A percentile compares a stretch with the other conserved stretches of the same genome.
Evolutionary conservation across 1,284 basidiomycete species (phyloP).

Genomic region (Polyporus tsugae): DNA sequence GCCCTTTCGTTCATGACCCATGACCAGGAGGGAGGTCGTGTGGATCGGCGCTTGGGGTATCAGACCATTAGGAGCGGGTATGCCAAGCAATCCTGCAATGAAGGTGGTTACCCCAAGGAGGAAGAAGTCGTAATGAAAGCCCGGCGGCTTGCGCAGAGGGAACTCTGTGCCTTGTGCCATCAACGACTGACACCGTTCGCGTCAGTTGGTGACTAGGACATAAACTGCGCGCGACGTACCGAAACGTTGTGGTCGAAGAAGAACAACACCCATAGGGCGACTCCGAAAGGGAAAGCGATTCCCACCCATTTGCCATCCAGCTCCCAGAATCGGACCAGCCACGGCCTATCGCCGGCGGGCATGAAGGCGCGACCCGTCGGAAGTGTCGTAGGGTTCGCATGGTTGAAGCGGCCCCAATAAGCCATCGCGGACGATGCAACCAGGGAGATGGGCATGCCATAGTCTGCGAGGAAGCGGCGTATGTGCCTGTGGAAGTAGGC

Average conservation of each 20-base stretch:
- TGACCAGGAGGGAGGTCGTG: conserved; percentile 85
- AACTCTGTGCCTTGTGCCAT: conserved; percentile 95
- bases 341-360: conserved; percentile 78
- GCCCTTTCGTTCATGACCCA: conserved; percentile 60
- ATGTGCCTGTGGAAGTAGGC: conserved; percentile 77
- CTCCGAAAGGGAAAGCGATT: conserved; percentile 78
- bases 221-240: conserved; percentile 49
- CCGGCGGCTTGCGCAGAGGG: conserved; percentile 90
- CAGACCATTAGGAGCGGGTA: conserved; percentile 94
- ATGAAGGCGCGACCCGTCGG: conserved; percentile 77
- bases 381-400: conserved; percentile 69
- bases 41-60: conserved; percentile 98
- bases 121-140: conserved; percentile 93
- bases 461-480: conserved; percentile 82
- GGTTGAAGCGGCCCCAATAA: conserved; percentile 85
- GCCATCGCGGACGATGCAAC: conserved; percentile 79
- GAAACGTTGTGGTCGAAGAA: conserved; percentile 90
- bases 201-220: conserved; percentile 2
- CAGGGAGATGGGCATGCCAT: conserved; percentile 89
- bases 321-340: conserved; percentile 94
- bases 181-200: conserved; percentile 62
- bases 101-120: conserved; percentile 93
- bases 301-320: conserved; percentile 91
- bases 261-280: conserved; percentile 77
- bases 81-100: conserved; percentile 88